Evolutionary conservation across 305 asterid genomes (phyloP), one percentile per base, ranked within the genome.

Genomic region (Petunia hybrid): DNA sequence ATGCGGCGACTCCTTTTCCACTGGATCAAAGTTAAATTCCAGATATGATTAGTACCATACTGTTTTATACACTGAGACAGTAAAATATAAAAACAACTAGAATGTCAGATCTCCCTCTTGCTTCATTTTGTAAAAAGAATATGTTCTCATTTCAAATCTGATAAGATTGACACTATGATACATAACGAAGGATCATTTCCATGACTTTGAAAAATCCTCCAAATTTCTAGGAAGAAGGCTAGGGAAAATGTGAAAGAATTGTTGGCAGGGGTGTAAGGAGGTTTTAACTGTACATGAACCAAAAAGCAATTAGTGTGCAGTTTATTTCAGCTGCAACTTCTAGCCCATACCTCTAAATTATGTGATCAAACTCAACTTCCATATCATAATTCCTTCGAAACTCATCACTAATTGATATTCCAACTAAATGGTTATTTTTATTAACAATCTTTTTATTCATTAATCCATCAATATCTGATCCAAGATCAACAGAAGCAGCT

Each of bases 231-330:
- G 81, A 64, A 59, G 76, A 66, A 48, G 5, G 3, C 62, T 35
- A 48, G 62, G 62, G 39, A 42, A 41, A 41, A 70, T 14, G 12
- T 31, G 22, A 78, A 63, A 83, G 67, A 6, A 70, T n/a, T 38
- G 68, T 16, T 45, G 61, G 13, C 22, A 4, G 57, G 68, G 61
- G 78, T 48, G 31, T 68, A 40, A 35, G 41, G 43, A 1, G 46
- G 60, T 36, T 74, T 68, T 69, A 85, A 80, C 92, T 91, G 89
- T 91, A 90, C 92, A 87, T 84, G 59, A 81, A 82, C 53, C 62
- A 79, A 68, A 80, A 79, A 78, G 60, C 5, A 42, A 68, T 53
- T 56, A 82, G 88, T 80, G 88, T 82, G 82, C 86, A 85, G 84
- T 88, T 83, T 82, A 83, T 81, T 85, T 77, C 31, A 22, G 31